Evolutionary conservation across 164 flowering plant species (phyloP), one percentile per base, ranked within the genome.

Genomic region (Macadamia integrifolia): DNA sequence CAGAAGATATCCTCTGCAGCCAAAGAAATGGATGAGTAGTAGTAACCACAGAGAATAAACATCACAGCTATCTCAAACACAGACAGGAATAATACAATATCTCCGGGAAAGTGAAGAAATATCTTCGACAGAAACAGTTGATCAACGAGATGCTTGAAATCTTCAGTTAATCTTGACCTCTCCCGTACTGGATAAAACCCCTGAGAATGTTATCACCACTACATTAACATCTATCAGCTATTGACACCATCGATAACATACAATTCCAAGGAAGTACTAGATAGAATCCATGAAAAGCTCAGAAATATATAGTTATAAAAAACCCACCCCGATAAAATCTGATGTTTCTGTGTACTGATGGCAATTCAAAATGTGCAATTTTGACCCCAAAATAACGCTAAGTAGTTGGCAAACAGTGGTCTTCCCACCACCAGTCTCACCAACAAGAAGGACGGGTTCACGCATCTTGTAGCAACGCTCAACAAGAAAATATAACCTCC

Each of bases 361-460:
- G 72, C 99, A 95, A 74, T 95, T 95, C 80, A 95, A 74, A 70
- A 88, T 87, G 72, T 87, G 90, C 23, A 95, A 76, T 52, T 79
- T 84, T 30, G 78, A 83, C 18, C 77, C 72, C 81, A 85, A 71
- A 40, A 71, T 55, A 30, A 53, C 42, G 75, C 97, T 89, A 71
- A 95, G 80, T 65, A 92, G 65, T 78, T 95, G 98, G 61, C 98
- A 91, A 57, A 89, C 88, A 53, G 97, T 89, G 14, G 99, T 95
- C 79, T 95, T 95, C 59, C 99, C 99, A 64, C 97, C 97, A 72
- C 98, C 97, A 61, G 99, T 95, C 80, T 92, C 99, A 60, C 99
- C 99, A 79, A 95, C 94, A 74, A 95, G 98, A 49, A 95, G 94
- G 28, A 95, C 97, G 66, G 99, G 99, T 71, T 95, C 98, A 60